Evolutionary conservation across 805 yeast species (phyloP), one percentile per base, ranked within the genome.

Genomic region (Candida verbasci): DNA sequence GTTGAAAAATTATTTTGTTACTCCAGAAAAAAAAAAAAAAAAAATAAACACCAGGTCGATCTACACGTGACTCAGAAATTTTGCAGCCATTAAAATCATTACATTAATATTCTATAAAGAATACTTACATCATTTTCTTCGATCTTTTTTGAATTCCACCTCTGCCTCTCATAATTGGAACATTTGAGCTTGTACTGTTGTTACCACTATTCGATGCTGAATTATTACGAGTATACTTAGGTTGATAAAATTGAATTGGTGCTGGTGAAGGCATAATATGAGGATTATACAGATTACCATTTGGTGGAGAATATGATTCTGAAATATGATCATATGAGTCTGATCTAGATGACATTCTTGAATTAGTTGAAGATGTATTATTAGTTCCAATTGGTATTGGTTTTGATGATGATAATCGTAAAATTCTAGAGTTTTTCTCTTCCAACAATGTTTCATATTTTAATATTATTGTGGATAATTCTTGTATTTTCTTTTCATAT

Each of bases 121-220:
- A 8, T 24, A 24, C 10, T 41, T 52, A 64, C 68, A 62, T 64
- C 32, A 52, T 41, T 41, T 61, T 64, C 45, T 61, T 65, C 1
- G 68, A 51, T 36, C 72, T 44, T 45, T 65, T 67, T 40, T 67
- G 72, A 42, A 62, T 62, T 0, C 72, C 72, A 3, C 72, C 72
- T 41, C 72, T 56, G 9, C 72, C 72, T 40, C 55, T 59, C 31
- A 67, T 45, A 7, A 60, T 61, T 0, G 72, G 70, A n/a, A 41
- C 48, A 17, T 15, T 23, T 18, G 38, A 39, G 16, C 38, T 51
- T 6, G 43, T n/a, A n/a, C n/a, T 26, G 14, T 44, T 39, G 15
- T 41, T 17, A 24, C 43, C 31, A 17, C 31, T 29, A 24, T 27
- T 40, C 9, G 5, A 2, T n/a, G n/a, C n/a, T n/a, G n/a, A n/a